Base-by-base conservation (phyloP, 495 filamentous ascomycete species). In the Beverwykella pulmonaria region DNA sequence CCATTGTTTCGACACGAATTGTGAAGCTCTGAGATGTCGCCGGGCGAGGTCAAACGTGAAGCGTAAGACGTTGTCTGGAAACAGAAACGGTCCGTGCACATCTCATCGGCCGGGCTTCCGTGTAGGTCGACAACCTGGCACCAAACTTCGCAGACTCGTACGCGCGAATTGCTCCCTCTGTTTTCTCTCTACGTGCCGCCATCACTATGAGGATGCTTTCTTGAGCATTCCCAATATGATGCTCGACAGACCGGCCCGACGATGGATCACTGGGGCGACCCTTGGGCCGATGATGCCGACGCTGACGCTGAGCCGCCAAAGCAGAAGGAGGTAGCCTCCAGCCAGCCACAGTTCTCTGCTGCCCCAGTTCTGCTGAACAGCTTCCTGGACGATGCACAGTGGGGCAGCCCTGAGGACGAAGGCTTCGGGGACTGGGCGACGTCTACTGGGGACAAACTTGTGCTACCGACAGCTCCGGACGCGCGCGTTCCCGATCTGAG, bases 181-280 rank as follows among this genome's bases (percentile, higher is more conserved):
- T 44, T 34, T 12, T 34, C 39, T 14, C 39, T 44, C 39, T n/a
- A 10, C 39, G 27, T 25, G 59, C 59, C 4, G 29, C 47, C 10
- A 23, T 27, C 26, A 23, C 57, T 22, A 29, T 55, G 59, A 71
- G 56, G 48, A 71, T 71, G 68, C 68, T 58, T 61, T 27, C 6
- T 22, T 65, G 54, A 60, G 53, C 61, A 66, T 26, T 60, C 54
- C 59, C 70, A 69, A 27, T 66, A 72, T 69, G 70, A 69, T 56
- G 70, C 56, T 36, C 36, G 44, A 29, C 19, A 64, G 30, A 20
- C 7, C 19, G n/a, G 17, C 53, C 26, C 46, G 57, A 72, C 62
- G 30, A 72, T 72, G 70, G 70, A 72, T 67, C 56, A 69, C 52
- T 72, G 70, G 70, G 70, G 66, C 56, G 70, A 72, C 66, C 70